These are phyloP conservation scores for Catunica adiposa DNA, from an alignment of 2,329 filamentous ascomycete species.

Conservation along the genomic window DNA sequence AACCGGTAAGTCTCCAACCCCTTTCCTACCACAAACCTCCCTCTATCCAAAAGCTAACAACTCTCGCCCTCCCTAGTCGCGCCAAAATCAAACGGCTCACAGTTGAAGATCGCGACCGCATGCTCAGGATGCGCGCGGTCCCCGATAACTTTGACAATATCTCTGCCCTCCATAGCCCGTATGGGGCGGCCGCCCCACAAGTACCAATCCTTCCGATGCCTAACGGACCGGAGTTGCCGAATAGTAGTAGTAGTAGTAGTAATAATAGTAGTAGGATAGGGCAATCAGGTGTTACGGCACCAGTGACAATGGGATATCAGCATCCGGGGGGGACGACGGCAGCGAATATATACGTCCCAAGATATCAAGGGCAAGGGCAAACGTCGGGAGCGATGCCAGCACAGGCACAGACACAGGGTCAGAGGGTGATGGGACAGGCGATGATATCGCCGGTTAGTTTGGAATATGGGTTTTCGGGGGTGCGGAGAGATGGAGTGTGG, in stretches of 20 bases:
- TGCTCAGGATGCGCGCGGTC: conserved; percentile 56
- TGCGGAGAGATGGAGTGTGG: not conserved
- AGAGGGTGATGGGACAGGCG: not conserved
- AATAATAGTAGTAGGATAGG: no score
- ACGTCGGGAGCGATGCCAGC: not conserved
- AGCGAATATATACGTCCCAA: not conserved
- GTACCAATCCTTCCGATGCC: not conserved
- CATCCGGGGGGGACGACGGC: not conserved
- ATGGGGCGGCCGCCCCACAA: conserved; percentile 40
- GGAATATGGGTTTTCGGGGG: not conserved
- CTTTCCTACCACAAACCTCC: not conserved
- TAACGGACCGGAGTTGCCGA: not conserved
- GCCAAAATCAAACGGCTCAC: conserved; percentile 57
- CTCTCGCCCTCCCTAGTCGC: conserved; percentile 20
- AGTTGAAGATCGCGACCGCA: conserved; percentile 51
- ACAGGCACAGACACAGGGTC: no score
- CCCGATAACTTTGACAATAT: conserved; percentile 57
- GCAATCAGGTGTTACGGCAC: no score
- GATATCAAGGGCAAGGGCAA: not conserved
- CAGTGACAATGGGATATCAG: no score
- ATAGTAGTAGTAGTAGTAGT: no score
- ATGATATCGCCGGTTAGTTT: not conserved
- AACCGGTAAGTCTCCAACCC: conserved; percentile 51
- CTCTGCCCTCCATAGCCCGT: conserved; percentile 50
- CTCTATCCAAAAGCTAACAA: not conserved